phyloP scores from a whole-genome alignment of 805 yeast species.

The Saturnispora galanensis region DNA sequence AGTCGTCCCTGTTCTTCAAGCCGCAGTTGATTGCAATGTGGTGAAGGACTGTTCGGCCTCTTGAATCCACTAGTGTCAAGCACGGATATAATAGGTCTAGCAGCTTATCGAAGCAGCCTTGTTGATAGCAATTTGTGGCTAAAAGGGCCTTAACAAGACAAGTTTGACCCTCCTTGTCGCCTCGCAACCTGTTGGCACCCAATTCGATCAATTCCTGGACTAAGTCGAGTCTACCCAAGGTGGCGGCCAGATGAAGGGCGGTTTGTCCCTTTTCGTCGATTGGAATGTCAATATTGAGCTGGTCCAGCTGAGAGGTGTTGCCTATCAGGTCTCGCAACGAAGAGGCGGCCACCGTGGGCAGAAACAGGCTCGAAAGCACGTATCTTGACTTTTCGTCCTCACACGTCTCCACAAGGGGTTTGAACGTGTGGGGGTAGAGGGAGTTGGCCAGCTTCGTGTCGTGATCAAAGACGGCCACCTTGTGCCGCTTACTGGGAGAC shows the following conservation, averaged over 20 bases:
- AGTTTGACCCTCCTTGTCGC: constrained; percentile 81
- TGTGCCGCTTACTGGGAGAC: neutral
- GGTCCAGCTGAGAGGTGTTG: constrained; percentile 18
- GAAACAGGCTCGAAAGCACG: constrained; percentile 41
- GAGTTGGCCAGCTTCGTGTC: constrained; percentile 32
- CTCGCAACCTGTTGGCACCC: constrained; percentile 58
- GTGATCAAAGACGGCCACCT: constrained; percentile 24
- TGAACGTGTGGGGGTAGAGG: constrained; percentile 38
- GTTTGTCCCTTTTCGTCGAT: constrained; percentile 92
- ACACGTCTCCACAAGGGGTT: constrained; percentile 30
- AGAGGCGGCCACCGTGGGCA: constrained; percentile 30
- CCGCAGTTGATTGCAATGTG: constrained; percentile 79
- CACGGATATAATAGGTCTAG: constrained; percentile 71
- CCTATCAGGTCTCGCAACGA: constrained; percentile 21
- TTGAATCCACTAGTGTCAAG: constrained; percentile 51
- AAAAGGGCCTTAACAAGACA: constrained; percentile 75
- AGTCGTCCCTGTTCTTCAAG: constrained; percentile 60
- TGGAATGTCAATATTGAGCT: constrained; percentile 64
- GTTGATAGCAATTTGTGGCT: constrained; percentile 76
- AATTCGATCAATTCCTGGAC: constrained; percentile 58
- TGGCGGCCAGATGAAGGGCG: constrained; percentile 92
- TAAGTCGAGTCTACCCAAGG: constrained; percentile 67
- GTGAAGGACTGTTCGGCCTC: constrained; percentile 75
- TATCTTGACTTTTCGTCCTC: constrained; percentile 25
- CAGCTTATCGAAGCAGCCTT: constrained; percentile 60